These are phyloP conservation scores for Lachnellula subtilissima DNA, from an alignment of 2,329 filamentous ascomycete genomes.

Conservation along the genomic window DNA sequence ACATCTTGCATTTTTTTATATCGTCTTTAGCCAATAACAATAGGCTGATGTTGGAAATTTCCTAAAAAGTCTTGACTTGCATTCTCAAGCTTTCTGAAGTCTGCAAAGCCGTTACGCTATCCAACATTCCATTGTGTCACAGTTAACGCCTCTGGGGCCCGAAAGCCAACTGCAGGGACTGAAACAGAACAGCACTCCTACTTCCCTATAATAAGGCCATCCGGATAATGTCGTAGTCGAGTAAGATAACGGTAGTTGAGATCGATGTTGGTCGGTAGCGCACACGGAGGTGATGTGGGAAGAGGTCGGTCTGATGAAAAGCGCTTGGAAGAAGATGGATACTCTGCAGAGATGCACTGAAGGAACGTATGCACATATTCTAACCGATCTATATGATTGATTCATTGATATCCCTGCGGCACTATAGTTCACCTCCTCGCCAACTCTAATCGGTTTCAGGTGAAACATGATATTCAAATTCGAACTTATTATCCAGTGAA, in stretches of 20 bases:
- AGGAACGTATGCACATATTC: neutral
- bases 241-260: neutral
- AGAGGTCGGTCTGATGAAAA: too few species aligned
- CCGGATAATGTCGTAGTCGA: neutral
- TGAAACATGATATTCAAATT: neutral
- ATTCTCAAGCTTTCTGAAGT: neutral
- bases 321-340: neutral
- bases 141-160: neutral
- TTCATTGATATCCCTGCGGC: too few species aligned
- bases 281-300: neutral
- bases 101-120: neutral
- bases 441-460: neutral
- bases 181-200: neutral
- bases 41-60: neutral
- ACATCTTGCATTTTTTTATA: neutral
- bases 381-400: too few species aligned
- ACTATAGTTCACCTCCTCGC: neutral
- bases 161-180: neutral
- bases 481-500: conserved; percentile 8
- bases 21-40: neutral
- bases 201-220: neutral
- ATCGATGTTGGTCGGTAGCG: neutral
- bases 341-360: neutral
- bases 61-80: neutral
- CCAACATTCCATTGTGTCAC: neutral